phyloP scores from a whole-genome alignment of 1,284 basidiomycete species.

The Apiotrichum brassicae region DNA sequence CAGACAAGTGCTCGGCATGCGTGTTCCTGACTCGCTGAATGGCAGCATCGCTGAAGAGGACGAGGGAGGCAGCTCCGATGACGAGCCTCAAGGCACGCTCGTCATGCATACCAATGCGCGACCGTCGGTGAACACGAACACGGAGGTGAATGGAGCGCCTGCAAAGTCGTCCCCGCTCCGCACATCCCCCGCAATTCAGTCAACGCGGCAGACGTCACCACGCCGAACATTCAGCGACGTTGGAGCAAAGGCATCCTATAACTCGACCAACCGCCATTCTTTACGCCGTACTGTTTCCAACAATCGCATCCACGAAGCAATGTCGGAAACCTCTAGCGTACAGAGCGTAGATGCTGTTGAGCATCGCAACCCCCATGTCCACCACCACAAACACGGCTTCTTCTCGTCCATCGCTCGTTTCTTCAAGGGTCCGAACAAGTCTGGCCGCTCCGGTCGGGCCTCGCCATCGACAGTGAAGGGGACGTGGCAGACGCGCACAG shows the following conservation, averaged over 20 bases:
- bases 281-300: constrained; percentile 38
- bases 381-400: constrained; percentile 30
- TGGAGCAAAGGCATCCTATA: constrained; percentile 18
- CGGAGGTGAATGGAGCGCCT: not conserved
- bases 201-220: constrained; percentile 5
- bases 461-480: constrained; percentile 34
- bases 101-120: constrained; percentile 41
- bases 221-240: constrained; percentile 39
- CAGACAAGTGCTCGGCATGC: constrained; percentile 8
- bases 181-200: not conserved
- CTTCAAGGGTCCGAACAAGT: constrained; percentile 28
- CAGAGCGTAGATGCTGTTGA: no score
- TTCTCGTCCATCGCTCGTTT: constrained; percentile 39
- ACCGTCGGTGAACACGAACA: not conserved
- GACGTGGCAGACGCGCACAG: constrained; percentile 43
- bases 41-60: constrained; percentile 45
- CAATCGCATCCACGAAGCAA: constrained; percentile 18
- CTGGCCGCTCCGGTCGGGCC: constrained; percentile 24
- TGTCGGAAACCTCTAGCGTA: constrained; percentile 34
- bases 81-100: constrained; percentile 29
- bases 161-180: not conserved
- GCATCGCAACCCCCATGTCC: no score
- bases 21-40: constrained; percentile 33
- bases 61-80: constrained; percentile 39
- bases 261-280: constrained; percentile 2